These are phyloP conservation scores for Salix brachista DNA, from an alignment of 345 rosid species.

Conservation along the genomic window DNA sequence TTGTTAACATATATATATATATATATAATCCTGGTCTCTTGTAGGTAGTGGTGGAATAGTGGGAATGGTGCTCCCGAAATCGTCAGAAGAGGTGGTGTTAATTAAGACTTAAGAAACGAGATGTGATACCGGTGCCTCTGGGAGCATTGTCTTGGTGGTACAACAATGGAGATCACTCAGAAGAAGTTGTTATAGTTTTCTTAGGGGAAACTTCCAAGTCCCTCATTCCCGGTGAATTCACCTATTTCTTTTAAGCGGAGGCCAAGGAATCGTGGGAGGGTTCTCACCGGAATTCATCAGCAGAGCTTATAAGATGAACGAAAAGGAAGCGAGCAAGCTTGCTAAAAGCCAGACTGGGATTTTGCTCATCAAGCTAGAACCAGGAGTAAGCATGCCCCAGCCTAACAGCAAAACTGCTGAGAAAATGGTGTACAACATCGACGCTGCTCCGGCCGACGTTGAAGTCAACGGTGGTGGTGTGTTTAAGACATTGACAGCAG, in stretches of 20 bases:
- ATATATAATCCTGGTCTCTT: background rate
- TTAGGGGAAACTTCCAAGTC: conserved; percentile 28
- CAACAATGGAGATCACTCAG: conserved; percentile 20
- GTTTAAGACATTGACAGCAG: conserved; percentile 1
- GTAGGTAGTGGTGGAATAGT: conserved; percentile 24
- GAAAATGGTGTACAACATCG: conserved; percentile 13
- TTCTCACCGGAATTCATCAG: conserved; percentile 23
- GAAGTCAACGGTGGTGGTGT: conserved; percentile 18
- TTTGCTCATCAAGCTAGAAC: conserved; percentile 23
- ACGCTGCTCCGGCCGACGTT: conserved; percentile 4
- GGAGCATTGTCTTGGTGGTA: conserved; percentile 40
- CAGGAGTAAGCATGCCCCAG: conserved; percentile 2
- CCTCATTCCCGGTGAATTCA: conserved; percentile 24
- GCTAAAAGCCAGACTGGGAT: conserved; percentile 17
- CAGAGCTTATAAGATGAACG: conserved; percentile 9
- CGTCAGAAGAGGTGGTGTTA: conserved; percentile 11
- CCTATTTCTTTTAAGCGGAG: conserved; percentile 31
- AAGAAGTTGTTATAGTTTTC: conserved; percentile 18
- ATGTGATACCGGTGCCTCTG: conserved; percentile 17
- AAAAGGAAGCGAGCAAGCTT: conserved; percentile 14
- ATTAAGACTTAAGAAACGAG: conserved; percentile 27
- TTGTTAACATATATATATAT: too few species aligned
- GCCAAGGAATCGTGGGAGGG: conserved; percentile 14
- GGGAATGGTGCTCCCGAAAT: conserved; percentile 21
- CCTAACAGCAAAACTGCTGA: background rate